Percentiles rank a stretch among this genome's conserved stretches.
These are phyloP conservation scores for Marasmius fiardii DNA, from an alignment of 1,284 basidiomycete species.

Conservation along the genomic window DNA sequence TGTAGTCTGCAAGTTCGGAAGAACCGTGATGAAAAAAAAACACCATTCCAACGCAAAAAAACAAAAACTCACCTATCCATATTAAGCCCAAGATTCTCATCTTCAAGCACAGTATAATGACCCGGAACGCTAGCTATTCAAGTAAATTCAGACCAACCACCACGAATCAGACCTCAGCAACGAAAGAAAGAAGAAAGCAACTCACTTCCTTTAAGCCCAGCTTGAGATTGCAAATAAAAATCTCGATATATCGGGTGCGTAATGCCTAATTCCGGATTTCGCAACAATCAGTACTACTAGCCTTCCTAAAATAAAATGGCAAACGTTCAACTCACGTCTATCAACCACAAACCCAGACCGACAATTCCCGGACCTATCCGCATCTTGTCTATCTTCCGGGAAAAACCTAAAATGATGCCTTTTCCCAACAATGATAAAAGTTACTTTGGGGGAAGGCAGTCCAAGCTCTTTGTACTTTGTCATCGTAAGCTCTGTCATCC, in stretches of 20 bases:
- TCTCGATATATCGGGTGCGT: constrained; percentile 28
- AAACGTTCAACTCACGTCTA: constrained; percentile 15
- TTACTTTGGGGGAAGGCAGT: constrained; percentile 21
- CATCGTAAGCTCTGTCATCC: not conserved
- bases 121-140: constrained; percentile 29
- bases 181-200: not conserved
- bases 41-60: not conserved
- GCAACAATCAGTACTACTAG: no score
- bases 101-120: constrained; percentile 29
- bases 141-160: not conserved
- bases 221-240: constrained; percentile 35
- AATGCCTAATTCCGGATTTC: constrained; percentile 21
- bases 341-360: constrained; percentile 30
- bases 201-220: constrained; percentile 34
- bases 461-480: constrained; percentile 10
- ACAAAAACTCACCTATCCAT: constrained; percentile 17
- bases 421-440: constrained; percentile 37
- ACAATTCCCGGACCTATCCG: constrained; percentile 29
- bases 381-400: constrained; percentile 18
- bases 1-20: constrained; percentile 17
- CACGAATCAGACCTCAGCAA: not conserved
- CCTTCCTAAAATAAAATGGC: no score
- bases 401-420: constrained; percentile 39
- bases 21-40: not conserved
- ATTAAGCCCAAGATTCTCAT: constrained; percentile 10